Percentiles rank a stretch among this genome's conserved stretches.
Evolutionary conservation across 2,329 filamentous ascomycete species (phyloP).

Genomic region (Zymoseptoria passerinii): DNA sequence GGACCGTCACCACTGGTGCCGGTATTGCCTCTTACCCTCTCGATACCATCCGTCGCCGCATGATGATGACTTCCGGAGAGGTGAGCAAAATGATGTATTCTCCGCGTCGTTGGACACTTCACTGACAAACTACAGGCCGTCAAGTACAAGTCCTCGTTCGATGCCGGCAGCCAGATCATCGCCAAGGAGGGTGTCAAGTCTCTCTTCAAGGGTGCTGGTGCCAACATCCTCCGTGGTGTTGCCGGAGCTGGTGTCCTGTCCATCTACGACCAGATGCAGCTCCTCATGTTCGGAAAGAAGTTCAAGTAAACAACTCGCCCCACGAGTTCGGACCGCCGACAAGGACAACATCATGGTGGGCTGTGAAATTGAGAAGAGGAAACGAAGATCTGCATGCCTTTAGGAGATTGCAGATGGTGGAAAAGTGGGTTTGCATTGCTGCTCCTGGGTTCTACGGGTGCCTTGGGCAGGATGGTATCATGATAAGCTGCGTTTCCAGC

Average conservation of each 20-base stretch:
- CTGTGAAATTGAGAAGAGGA: constrained; percentile 5
- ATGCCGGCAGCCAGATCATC: constrained; percentile 93
- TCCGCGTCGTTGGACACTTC: neutral
- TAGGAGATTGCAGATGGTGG: constrained; percentile 24
- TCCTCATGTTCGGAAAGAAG: constrained; percentile 99
- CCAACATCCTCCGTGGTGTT: constrained; percentile 99
- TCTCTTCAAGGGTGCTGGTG: constrained; percentile 99
- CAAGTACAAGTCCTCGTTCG: constrained; percentile 97
- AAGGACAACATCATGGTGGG: constrained; percentile 8
- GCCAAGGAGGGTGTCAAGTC: constrained; percentile 97
- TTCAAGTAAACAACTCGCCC: constrained; percentile 56
- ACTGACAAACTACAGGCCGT: constrained; percentile 61
- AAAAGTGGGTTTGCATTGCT: constrained; percentile 11
- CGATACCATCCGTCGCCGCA: constrained; percentile 99
- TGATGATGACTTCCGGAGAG: constrained; percentile 97
- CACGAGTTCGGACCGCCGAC: neutral
- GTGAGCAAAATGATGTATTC: constrained; percentile 34
- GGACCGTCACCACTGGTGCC: constrained; percentile 98
- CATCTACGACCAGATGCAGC: constrained; percentile 99
- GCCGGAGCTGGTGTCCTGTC: constrained; percentile 99
- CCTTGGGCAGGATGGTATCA: constrained; percentile 13
- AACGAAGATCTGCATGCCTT: constrained; percentile 23
- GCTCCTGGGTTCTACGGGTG: constrained; percentile 20
- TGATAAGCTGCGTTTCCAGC: constrained; percentile 9
- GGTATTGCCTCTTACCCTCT: constrained; percentile 99